phyloP scores from a whole-genome alignment of 352 stramenopile genomes.

The Globisporangium echinulatum region DNA sequence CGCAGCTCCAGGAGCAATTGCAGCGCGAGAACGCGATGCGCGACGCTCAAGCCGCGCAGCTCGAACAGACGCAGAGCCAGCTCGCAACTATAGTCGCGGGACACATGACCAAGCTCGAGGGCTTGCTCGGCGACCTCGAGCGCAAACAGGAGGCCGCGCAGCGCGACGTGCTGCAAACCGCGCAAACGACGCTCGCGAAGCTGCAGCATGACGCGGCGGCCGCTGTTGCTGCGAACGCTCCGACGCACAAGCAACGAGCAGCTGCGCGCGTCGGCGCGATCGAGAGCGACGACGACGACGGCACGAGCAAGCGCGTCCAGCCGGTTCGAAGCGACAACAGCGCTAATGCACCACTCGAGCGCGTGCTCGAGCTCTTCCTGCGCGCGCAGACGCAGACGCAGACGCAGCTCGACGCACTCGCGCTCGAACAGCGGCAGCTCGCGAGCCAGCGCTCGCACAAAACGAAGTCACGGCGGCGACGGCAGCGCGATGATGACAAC shows the following conservation, averaged over 20 bases:
- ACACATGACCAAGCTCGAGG: slow-evolving; percentile 60
- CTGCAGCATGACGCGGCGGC: slow-evolving; percentile 33
- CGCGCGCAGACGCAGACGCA: slow-evolving; percentile 52
- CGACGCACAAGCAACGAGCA: slow-evolving; percentile 7
- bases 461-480: neutral
- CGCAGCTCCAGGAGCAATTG: slow-evolving; percentile 51
- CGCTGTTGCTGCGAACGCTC: slow-evolving; percentile 17
- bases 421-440: slow-evolving; percentile 57
- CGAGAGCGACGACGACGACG: slow-evolving; percentile 35
- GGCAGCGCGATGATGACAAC: slow-evolving; percentile 1
- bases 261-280: slow-evolving; percentile 32
- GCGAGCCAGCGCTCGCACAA: slow-evolving; percentile 15
- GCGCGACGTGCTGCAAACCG: slow-evolving; percentile 60
- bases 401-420: slow-evolving; percentile 47
- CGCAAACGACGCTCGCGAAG: slow-evolving; percentile 39
- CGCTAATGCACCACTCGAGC: slow-evolving; percentile 41
- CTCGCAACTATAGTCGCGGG: slow-evolving; percentile 38
- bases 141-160: slow-evolving; percentile 53
- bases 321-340: slow-evolving; percentile 5
- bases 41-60: slow-evolving; percentile 29
- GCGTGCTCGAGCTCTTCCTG: slow-evolving; percentile 58
- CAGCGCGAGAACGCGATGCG: slow-evolving; percentile 40
- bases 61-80: slow-evolving; percentile 47
- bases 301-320: neutral
- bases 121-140: slow-evolving; percentile 55